Percentiles rank a stretch among this genome's conserved stretches.
phyloP scores from a whole-genome alignment of 192 early-diverging fungal genomes.

The Dissophora globulifera region DNA sequence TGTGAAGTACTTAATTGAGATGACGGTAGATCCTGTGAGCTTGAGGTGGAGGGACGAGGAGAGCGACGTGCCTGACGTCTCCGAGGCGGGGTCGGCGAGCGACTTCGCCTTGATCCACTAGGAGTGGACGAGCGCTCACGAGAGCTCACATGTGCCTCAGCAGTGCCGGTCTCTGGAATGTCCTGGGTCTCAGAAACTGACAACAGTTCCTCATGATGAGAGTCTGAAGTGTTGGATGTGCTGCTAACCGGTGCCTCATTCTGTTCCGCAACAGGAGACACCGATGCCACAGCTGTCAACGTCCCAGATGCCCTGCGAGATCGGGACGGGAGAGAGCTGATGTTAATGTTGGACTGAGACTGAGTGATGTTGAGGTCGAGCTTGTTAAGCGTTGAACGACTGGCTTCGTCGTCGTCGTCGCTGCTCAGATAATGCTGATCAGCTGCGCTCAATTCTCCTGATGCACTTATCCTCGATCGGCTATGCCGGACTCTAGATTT shows the following conservation, averaged over 20 bases:
- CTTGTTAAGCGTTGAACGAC: neutral
- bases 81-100: neutral
- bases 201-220: too few relatives aligned
- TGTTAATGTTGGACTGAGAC: neutral
- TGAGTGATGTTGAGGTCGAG: conserved; percentile 19
- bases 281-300: neutral
- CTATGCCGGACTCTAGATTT: too few relatives aligned
- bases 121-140: too few relatives aligned
- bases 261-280: neutral
- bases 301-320: conserved; percentile 4
- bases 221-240: too few relatives aligned
- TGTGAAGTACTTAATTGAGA: conserved; percentile 14
- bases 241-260: too few relatives aligned
- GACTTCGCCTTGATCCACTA: neutral
- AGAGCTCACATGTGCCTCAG: too few relatives aligned
- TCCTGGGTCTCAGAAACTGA: neutral
- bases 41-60: neutral
- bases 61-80: neutral
- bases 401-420: conserved; percentile 16
- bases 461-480: neutral
- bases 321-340: neutral
- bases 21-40: conserved; percentile 12
- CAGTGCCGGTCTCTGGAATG: neutral
- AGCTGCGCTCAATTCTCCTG: neutral
- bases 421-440: conserved; percentile 13